Evolutionary conservation across 1,139 yeast species (phyloP), one percentile per base, ranked within the genome.

Genomic region (Candida neerlandica): DNA sequence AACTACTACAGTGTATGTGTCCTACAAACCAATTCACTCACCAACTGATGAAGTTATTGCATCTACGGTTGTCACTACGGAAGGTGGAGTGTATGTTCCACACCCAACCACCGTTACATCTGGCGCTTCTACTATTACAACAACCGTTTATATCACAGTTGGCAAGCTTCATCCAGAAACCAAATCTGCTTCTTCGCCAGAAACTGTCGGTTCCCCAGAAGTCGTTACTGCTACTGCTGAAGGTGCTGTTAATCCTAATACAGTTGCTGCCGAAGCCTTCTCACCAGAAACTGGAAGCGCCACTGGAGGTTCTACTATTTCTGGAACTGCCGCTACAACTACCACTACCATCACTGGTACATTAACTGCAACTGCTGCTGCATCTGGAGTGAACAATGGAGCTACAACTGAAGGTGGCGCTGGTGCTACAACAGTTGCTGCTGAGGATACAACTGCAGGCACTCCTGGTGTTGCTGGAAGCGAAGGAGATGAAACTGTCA

Each of bases 61-160:
- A 6, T 26, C 42, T 9, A 39, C 12, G 4, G 23, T 55, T 42
- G 48, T 58, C 34, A 41, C 64, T 2, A 14, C 32, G 5, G 42
- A 19, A 26, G 16, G 42, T 26, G 33, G 11, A 14, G 14, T 27
- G 14, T 39, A 39, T 26, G 42, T 39, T 39, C 42, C 42, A 39
- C n/a, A 21, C 4, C 33, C 33, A 26, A 26, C 42, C 12, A 11
- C 33, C 14, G 29, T 39, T 39, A 27, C 33, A 3, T 21, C 42
- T 14, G 42, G 23, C 2, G 12, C 4, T 2, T 9, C 29, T 7
- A 26, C 18, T 11, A 6, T 26, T 26, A 23, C 15, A 27, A 39
- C 33, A 1, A 39, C 42, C 15, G 18, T 26, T 10, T 39, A 39
- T 16, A 7, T 39, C 32, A 33, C 37, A 42, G 50, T 27, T 43